Conservation (phyloP, 352 stramenopile species). For the Pseudoperonospora humuli region DNA sequence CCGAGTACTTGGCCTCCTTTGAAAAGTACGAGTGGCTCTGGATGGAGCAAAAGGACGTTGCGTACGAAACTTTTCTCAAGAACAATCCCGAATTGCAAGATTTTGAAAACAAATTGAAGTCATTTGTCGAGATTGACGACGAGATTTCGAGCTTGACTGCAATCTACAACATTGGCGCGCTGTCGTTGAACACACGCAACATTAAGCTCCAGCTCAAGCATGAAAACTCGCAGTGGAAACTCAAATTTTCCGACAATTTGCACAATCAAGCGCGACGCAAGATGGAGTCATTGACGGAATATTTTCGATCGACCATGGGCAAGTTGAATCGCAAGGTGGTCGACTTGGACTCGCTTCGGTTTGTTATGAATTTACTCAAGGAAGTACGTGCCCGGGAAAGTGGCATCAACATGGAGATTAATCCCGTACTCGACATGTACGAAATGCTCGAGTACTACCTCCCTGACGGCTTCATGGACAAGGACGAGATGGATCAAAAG, state of each 20-base stretch:
- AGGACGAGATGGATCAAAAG: constrained; percentile 99
- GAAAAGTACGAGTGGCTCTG: constrained; percentile 96
- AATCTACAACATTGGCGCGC: constrained; percentile 94
- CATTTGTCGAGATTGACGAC: constrained; percentile 93
- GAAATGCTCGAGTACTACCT: constrained; percentile 94
- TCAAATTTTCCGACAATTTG: constrained; percentile 96
- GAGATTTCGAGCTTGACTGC: constrained; percentile 85
- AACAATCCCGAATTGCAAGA: constrained; percentile 92
- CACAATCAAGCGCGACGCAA: constrained; percentile 90
- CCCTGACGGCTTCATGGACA: constrained; percentile 96
- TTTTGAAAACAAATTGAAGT: constrained; percentile 94
- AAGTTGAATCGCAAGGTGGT: constrained; percentile 92
- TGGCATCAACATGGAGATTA: constrained; percentile 98
- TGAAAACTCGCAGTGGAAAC: constrained; percentile 95
- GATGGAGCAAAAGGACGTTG: constrained; percentile 94
- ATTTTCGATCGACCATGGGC: constrained; percentile 91
- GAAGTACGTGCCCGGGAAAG: constrained; percentile 96
- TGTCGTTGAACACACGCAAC: constrained; percentile 95
- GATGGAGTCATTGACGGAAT: constrained; percentile 93
- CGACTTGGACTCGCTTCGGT: constrained; percentile 94
- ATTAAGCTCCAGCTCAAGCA: constrained; percentile 95
- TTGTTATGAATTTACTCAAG: constrained; percentile 97
- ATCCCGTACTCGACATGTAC: constrained; percentile 98
- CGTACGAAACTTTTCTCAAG: constrained; percentile 92
- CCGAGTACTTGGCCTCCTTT: constrained; percentile 95